phyloP scores from a whole-genome alignment of 2,329 filamentous ascomycete genomes.

The Reticulascus tulasneorum region DNA sequence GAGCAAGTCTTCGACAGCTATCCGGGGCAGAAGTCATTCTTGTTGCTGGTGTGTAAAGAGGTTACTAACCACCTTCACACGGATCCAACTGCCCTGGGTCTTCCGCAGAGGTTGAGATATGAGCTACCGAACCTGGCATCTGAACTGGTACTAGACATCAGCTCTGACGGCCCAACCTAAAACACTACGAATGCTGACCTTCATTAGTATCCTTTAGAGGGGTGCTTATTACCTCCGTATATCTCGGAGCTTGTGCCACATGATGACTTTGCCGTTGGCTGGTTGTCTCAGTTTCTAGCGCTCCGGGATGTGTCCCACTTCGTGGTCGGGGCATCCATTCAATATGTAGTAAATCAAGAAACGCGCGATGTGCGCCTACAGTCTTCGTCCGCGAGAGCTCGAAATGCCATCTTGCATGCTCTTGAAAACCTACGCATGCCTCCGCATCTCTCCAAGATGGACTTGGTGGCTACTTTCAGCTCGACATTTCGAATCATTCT shows the following conservation, averaged over 20 bases:
- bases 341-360: constrained; percentile 30
- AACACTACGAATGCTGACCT: constrained; percentile 11
- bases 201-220: constrained; percentile 32
- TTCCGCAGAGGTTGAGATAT: no score
- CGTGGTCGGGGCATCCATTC: constrained; percentile 33
- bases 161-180: background rate
- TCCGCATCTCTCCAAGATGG: constrained; percentile 25
- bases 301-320: constrained; percentile 34
- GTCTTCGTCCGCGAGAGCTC: constrained; percentile 26
- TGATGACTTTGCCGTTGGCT: constrained; percentile 22
- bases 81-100: no score
- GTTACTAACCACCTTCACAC: no score
- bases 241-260: constrained; percentile 28
- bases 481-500: constrained; percentile 31
- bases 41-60: no score
- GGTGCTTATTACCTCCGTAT: constrained; percentile 28
- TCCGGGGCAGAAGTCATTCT: no score
- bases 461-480: constrained; percentile 30
- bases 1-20: no score
- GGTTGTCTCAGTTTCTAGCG: constrained; percentile 33
- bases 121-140: no score
- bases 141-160: no score
- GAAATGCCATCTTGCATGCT: constrained; percentile 31
- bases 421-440: constrained; percentile 31
- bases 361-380: constrained; percentile 28